Evolutionary conservation across 2,329 filamentous ascomycete species (phyloP), one percentile per base, ranked within the genome.

Genomic region (Calonectria pteridis): DNA sequence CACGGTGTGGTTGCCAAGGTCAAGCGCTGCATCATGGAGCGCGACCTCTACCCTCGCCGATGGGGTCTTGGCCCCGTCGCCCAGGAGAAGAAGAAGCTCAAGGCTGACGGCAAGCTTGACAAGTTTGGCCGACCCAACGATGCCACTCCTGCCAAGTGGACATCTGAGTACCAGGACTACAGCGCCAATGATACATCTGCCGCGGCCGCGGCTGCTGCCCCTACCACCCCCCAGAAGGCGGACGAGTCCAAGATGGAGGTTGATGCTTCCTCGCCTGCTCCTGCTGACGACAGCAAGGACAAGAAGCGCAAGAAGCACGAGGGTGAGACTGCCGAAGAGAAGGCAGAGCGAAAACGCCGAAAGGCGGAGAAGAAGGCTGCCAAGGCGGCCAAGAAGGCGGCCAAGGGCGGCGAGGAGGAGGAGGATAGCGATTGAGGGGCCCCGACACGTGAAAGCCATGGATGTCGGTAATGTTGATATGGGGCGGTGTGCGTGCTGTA

Each of bases 1-100:
- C 97, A 99, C 86, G 97, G 97, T 81, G 95, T 98, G 73, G 96
- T 98, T 73, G 97, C 97, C 81, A 98, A 98, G 90, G 95, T 99
- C 84, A 99, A 99, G 93, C 94, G 97, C 82, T 98, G 96, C 87
- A 99, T 99, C 86, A 99, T 99, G 97, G 97, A 99, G 90, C 94
- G 97, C 81, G 97, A 98, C 84, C 90, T 98, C 73, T 99, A 99
- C 91, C 97, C 97, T 77, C 92, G 95, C 85, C 91, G 96, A 89
- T 99, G 97, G 97, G 97, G 97, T 78, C 92, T 98, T 83, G 97
- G 97, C 75, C 96, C 97, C 67, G 93, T 96, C 74, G 97, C 97
- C 64, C 88, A 94, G 63, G 95, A 98, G 91, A 99, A 99, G 93
- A 99, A 99, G 94, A 98, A 98, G 92, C 93, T 99, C 89, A 98